Evolutionary conservation across 768 basidiomycete species (phyloP), one percentile per base, ranked within the genome.

Genomic region (Agrocybe praecox): DNA sequence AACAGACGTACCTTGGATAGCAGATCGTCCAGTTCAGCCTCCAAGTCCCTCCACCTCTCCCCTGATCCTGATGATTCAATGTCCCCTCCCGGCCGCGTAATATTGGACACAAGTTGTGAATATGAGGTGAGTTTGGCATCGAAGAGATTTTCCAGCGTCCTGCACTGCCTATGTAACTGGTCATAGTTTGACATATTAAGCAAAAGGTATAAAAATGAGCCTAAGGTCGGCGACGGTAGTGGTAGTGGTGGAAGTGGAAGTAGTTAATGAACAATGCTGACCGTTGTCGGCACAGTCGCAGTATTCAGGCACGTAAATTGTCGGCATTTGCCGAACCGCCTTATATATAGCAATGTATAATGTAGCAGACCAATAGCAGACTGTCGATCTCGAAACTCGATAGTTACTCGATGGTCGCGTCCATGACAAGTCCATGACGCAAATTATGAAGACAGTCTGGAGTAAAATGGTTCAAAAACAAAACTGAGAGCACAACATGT

Each of bases 81-180:
- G 66, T 89, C 90, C 58, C 82, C 72, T 43, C 72, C 77, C 18
- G 72, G 72, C 53, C 76, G 76, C 12, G 84, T 82, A 59, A 89
- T 80, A 26, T 78, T 79, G 4, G 89, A 83, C 8, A 91, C 94
- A 42, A 97, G 78, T 63, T 93, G 91, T 18, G 93, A 86, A 73
- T 98, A 98, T 10, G 92, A 80, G 0, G 93, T 93, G 26, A 99
- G 80, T 70, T 97, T 96, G 29, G 90, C 77, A 68, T 97, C 94
- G 60, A 98, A 90, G 21, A 94, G 81, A 46, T 94, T 93, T 69
- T 98, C 96, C 23, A 98, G 85, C 5, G 95, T 95, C 65, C 96
- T 82, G 74, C 93, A 93, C 72, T 96, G 94, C 52, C 94, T 79
- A 65, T 97, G 91, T 29, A 98, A 80, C 53, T 89, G 84, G 64